A percentile compares a stretch with the other conserved stretches of the same genome.
Conservation (phyloP, 1,284 basidiomycete genomes). For the Tranzscheliella williamsii region DNA sequence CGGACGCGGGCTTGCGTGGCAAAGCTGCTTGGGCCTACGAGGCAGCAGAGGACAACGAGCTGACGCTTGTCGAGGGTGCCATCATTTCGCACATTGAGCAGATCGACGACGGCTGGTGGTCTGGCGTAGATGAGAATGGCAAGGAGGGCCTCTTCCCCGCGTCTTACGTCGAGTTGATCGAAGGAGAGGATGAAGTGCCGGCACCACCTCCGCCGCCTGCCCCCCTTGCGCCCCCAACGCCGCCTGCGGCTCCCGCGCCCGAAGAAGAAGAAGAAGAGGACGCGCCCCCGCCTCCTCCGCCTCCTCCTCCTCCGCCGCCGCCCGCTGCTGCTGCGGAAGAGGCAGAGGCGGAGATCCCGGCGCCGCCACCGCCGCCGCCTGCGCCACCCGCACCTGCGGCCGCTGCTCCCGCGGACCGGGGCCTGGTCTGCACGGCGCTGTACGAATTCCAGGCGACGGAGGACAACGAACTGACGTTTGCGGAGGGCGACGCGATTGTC, state of each 20-base stretch:
- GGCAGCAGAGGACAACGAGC: conserved; percentile 57
- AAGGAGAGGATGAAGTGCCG: conserved; percentile 11
- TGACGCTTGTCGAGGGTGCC: conserved; percentile 50
- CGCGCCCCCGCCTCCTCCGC: conserved; percentile 14
- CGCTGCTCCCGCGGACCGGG: background rate
- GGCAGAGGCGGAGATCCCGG: conserved; percentile 60
- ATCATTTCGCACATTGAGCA: conserved; percentile 49
- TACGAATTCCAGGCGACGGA: conserved; percentile 60
- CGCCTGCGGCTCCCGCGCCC: conserved; percentile 4
- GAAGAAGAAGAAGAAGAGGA: conserved; percentile 2
- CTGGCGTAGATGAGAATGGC: conserved; percentile 49
- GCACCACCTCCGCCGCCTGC: conserved; percentile 1
- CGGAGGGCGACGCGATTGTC: conserved; percentile 55
- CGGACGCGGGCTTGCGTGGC: conserved; percentile 32
- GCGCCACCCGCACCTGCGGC: conserved; percentile 8
- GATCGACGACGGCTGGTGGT: conserved; percentile 60
- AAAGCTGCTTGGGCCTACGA: conserved; percentile 55
- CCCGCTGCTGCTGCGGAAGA: conserved; percentile 12
- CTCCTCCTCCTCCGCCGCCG: conserved; percentile 18
- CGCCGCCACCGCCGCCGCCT: conserved; percentile 23
- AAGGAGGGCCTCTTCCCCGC: conserved; percentile 56
- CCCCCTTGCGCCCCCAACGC: conserved; percentile 14
- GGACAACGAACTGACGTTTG: conserved; percentile 56
- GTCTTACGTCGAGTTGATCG: conserved; percentile 54
- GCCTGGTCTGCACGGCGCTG: conserved; percentile 46